A percentile compares a stretch with the other conserved stretches of the same genome.
phyloP scores from a whole-genome alignment of 2,329 filamentous ascomycete genomes.

The Paecilomyces variotii region DNA sequence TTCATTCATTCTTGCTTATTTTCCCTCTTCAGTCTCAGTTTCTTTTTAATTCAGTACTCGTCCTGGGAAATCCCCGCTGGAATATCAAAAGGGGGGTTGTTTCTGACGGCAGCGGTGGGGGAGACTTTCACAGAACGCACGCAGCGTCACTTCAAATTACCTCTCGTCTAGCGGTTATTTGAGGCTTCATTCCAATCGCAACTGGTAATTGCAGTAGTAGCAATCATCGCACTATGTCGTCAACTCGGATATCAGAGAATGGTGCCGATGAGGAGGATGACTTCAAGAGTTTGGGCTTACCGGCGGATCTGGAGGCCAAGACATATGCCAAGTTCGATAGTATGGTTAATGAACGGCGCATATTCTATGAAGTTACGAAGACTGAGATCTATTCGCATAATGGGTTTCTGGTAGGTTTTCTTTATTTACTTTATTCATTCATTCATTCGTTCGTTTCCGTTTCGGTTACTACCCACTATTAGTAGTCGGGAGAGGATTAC shows the following conservation, averaged over 20 bases:
- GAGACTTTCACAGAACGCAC: too few species aligned
- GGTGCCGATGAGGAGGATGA: background rate
- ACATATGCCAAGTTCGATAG: slow-evolving; percentile 14
- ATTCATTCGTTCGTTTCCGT: background rate
- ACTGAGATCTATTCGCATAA: slow-evolving; percentile 13
- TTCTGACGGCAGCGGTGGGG: too few species aligned
- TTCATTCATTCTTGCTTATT: too few species aligned
- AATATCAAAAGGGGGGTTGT: too few species aligned
- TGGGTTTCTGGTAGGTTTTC: slow-evolving; percentile 15
- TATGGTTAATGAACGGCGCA: slow-evolving; percentile 10
- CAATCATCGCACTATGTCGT: background rate
- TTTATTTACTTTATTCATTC: background rate
- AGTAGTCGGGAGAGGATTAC: too few species aligned
- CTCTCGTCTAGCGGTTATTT: too few species aligned
- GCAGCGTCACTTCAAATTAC: too few species aligned
- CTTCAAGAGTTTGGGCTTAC: background rate
- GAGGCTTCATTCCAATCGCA: background rate
- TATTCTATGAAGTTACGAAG: slow-evolving; percentile 14
- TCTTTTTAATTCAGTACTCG: too few species aligned
- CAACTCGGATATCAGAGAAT: background rate
- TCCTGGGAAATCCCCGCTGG: too few species aligned
- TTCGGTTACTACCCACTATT: background rate
- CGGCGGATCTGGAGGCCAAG: slow-evolving; percentile 19
- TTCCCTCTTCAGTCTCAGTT: too few species aligned
- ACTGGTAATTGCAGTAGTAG: background rate